Percentiles rank a stretch among this genome's conserved stretches.
Evolutionary conservation across 345 rosid species (phyloP).

Genomic region (Angophora floribunda): DNA sequence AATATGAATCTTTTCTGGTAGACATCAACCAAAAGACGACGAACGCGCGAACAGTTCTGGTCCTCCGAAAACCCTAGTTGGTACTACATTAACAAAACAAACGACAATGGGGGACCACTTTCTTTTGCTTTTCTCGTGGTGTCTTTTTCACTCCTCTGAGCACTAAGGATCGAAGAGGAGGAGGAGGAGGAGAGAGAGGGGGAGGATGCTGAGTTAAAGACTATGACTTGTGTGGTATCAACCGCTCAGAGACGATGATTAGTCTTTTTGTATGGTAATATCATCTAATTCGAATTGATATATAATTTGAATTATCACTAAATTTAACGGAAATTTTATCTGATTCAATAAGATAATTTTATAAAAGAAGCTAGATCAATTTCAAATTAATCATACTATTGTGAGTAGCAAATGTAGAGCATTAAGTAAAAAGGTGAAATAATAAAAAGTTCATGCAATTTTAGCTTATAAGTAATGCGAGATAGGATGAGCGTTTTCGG

Average conservation of each 20-base stretch:
- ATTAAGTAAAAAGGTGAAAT: background rate
- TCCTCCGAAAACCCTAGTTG: background rate
- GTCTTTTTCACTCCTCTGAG: background rate
- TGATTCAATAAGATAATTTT: background rate
- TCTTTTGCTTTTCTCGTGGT: background rate
- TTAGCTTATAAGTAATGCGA: background rate
- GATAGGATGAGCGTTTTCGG: too few relatives aligned
- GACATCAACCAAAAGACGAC: too few relatives aligned
- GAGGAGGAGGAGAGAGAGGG: background rate
- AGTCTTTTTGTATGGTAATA: background rate
- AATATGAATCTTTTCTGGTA: background rate
- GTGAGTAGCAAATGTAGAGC: background rate
- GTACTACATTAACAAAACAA: background rate
- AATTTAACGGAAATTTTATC: background rate
- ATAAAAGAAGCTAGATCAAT: background rate
- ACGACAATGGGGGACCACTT: background rate
- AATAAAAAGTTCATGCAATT: background rate
- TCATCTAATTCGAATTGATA: background rate
- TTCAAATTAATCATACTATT: background rate
- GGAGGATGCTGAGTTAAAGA: background rate
- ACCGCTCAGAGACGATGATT: background rate
- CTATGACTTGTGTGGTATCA: background rate
- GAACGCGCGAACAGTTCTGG: too few relatives aligned
- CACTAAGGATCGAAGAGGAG: background rate
- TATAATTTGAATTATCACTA: background rate